phyloP scores from a whole-genome alignment of 352 stramenopile species.

The Globisporangium carolinianum region DNA sequence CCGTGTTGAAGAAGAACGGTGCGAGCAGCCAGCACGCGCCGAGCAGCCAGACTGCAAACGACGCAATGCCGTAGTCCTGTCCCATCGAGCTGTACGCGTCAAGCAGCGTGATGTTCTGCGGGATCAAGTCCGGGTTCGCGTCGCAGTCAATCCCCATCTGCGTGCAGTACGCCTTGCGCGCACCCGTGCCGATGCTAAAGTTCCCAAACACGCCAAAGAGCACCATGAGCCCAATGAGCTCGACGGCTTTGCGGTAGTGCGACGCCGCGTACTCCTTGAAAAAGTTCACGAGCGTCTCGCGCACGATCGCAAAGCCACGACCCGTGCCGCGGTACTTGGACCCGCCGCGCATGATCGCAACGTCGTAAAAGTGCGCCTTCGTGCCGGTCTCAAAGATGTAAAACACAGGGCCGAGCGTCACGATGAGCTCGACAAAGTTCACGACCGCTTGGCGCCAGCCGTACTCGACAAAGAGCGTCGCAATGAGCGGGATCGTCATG shows the following conservation, averaged over 20 bases:
- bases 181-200: conserved; percentile 65
- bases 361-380: conserved; percentile 82
- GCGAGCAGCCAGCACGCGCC: conserved; percentile 72
- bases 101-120: conserved; percentile 64
- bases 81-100: conserved; percentile 78
- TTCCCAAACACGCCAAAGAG: conserved; percentile 76
- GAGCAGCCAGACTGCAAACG: conserved; percentile 85
- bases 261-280: conserved; percentile 83
- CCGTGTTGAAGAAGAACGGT: conserved; percentile 86
- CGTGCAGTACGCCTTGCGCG: conserved; percentile 47
- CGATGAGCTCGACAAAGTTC: conserved; percentile 73
- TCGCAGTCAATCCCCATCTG: conserved; percentile 46
- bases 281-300: conserved; percentile 81
- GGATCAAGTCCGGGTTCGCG: conserved; percentile 37
- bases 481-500: conserved; percentile 82
- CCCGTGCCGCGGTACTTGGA: conserved; percentile 84
- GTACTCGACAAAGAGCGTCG: conserved; percentile 77
- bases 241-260: conserved; percentile 76
- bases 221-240: conserved; percentile 77
- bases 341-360: conserved; percentile 80
- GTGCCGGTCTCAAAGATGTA: conserved; percentile 87
- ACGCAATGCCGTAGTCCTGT: conserved; percentile 82
- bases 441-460: conserved; percentile 76
- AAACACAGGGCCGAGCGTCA: conserved; percentile 80
- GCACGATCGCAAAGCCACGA: conserved; percentile 79